Evolutionary conservation across 352 stramenopile species (phyloP), one percentile per base, ranked within the genome.

Genomic region (Phytopythium aichiense): DNA sequence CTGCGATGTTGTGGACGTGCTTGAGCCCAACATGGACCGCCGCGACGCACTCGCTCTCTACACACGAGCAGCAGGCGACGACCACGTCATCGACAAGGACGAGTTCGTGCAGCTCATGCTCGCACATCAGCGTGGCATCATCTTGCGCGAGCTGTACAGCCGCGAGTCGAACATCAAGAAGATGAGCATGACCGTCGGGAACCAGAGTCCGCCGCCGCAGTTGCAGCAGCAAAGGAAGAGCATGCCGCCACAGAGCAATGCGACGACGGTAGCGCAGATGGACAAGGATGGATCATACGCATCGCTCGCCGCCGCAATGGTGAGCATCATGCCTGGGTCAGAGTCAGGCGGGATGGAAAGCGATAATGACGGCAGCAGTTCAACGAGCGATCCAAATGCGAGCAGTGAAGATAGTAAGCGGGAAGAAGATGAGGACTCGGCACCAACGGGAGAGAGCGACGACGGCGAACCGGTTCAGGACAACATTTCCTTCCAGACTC

Each of bases 31-130:
- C 6, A 89, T 93, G 68, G 77, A 87, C 23, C 76, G 81, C 23
- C 79, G 80, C 6, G 79, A 93, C 28, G 71, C 67, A 3, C 58
- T 91, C 22, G 59, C 66, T 35, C 64, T 91, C 28, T 91, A 91
- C 58, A 88, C 87, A 55, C 70, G 74, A 23, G 79, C 81, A 7
- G 79, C 80, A 35, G 79, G 79, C 7, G 79, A 89, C 18, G 80
- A 93, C 58, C 74, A 91, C 28, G 78, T 91, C n/a, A 88, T 91
- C 35, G 84, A 91, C 57, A 88, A 88, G 58, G 76, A 91, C 25
- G 80, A 91, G 57, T 91, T 93, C 51, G 78, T 89, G 20, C 69
- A 89, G 28, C 74, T 87, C 12, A 91, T 92, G 84, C 70, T 92
- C 6, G 64, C 76, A 22, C 81, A 91, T 51, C 84, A 92, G 65